These are phyloP conservation scores for Pyracantha coccinea DNA, from an alignment of 331 rosid species.

Conservation along the genomic window DNA sequence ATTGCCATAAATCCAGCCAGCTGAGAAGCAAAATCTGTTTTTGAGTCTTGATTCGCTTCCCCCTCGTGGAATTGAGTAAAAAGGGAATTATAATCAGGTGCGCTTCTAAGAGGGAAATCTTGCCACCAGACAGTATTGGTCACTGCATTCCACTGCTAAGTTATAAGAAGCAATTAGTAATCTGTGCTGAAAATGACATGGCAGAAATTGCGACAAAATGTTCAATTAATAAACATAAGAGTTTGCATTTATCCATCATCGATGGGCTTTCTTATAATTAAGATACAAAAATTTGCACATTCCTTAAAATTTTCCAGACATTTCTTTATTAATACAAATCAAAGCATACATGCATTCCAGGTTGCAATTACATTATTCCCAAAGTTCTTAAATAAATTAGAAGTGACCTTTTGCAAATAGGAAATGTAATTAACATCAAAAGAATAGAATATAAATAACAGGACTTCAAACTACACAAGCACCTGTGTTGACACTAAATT, in stretches of 20 bases:
- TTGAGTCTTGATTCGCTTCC: conserved; percentile 23
- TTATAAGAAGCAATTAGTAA: conserved; percentile 12
- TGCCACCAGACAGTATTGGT: conserved; percentile 91
- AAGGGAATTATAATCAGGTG: conserved; percentile 48
- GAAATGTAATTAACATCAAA: background rate
- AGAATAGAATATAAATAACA: conserved; percentile 1
- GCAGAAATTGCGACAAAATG: background rate
- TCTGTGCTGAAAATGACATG: background rate
- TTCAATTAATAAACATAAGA: background rate
- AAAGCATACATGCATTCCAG: background rate
- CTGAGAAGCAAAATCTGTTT: conserved; percentile 64
- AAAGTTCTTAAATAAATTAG: background rate
- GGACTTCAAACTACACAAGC: conserved; percentile 16
- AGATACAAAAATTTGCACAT: background rate
- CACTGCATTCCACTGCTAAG: conserved; percentile 58
- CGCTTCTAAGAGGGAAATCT: conserved; percentile 51
- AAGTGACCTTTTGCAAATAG: background rate
- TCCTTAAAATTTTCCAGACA: background rate
- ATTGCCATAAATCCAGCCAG: conserved; percentile 83
- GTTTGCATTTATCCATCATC: background rate
- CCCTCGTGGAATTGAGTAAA: conserved; percentile 32
- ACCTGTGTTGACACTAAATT: conserved; percentile 83
- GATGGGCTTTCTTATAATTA: background rate
- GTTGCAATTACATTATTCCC: background rate
- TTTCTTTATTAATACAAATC: background rate